phyloP scores from a whole-genome alignment of 345 rosid genomes.

The Arabidopsis suecica region DNA sequence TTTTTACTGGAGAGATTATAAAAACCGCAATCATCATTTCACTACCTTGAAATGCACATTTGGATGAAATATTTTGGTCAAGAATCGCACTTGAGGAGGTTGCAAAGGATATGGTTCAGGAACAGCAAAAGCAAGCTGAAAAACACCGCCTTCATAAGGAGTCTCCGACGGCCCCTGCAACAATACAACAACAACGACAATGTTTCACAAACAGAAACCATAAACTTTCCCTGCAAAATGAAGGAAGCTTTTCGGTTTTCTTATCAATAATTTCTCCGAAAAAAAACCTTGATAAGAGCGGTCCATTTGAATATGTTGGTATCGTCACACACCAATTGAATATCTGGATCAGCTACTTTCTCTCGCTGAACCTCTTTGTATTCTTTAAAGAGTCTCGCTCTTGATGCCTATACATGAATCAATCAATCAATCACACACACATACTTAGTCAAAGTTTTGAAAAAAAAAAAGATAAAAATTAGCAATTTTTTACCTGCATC shows the following conservation, averaged over 20 bases:
- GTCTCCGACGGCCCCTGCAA: constrained; percentile 94
- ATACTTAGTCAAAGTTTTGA: too few species aligned
- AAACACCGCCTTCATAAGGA: constrained; percentile 95
- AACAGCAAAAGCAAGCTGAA: constrained; percentile 93
- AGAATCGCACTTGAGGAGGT: constrained; percentile 98
- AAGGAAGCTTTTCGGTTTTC: neutral
- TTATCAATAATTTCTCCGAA: neutral
- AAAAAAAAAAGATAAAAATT: neutral
- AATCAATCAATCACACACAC: too few species aligned
- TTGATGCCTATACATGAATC: constrained; percentile 62
- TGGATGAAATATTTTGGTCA: constrained; percentile 97
- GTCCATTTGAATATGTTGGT: constrained; percentile 98
- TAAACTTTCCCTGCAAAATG: constrained; percentile 12
- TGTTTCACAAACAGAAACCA: neutral
- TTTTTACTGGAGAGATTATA: neutral
- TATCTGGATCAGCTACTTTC: constrained; percentile 92
- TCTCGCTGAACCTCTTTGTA: constrained; percentile 97
- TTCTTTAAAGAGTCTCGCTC: constrained; percentile 97
- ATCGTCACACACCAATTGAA: constrained; percentile 91
- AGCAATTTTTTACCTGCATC: neutral
- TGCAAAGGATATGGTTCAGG: constrained; percentile 97
- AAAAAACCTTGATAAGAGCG: constrained; percentile 86
- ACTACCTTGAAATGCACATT: constrained; percentile 97
- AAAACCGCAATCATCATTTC: neutral
- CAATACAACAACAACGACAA: neutral